Percentiles rank a stretch among this genome's conserved stretches.
phyloP scores from a whole-genome alignment of 805 yeast species.

The Ogataea zsoltii region DNA sequence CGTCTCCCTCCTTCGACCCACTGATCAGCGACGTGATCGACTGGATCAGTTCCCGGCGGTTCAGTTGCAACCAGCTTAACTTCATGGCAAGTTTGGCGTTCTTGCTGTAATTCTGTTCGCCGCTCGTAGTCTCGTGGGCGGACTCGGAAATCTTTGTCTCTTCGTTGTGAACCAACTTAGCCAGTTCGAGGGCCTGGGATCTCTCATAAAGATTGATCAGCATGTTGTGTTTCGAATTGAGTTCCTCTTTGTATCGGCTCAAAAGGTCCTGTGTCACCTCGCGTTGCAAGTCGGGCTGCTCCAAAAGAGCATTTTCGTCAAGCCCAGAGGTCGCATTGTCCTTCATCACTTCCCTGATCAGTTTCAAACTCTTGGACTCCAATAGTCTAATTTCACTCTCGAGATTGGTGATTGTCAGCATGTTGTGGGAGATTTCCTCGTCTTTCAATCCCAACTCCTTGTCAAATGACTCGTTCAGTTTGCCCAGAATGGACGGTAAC shows the following conservation, averaged over 20 bases:
- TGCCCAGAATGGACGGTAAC: slow-evolving; percentile 23
- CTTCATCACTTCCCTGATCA: slow-evolving; percentile 21
- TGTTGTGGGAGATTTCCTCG: slow-evolving; percentile 51
- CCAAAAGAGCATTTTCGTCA: slow-evolving; percentile 27
- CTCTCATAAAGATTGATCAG: slow-evolving; percentile 50
- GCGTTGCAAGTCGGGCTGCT: slow-evolving; percentile 27
- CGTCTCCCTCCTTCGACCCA: slow-evolving; percentile 16
- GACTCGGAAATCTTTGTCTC: slow-evolving; percentile 33
- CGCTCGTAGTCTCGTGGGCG: not conserved
- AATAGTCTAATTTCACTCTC: slow-evolving; percentile 39
- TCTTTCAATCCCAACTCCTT: slow-evolving; percentile 44
- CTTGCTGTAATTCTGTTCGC: not conserved
- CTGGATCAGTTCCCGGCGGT: slow-evolving; percentile 38
- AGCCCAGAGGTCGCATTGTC: slow-evolving; percentile 7
- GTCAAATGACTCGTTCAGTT: slow-evolving; percentile 25
- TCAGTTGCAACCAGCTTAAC: slow-evolving; percentile 41
- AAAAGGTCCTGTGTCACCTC: slow-evolving; percentile 9
- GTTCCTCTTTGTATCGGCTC: slow-evolving; percentile 13
- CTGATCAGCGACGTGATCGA: slow-evolving; percentile 25
- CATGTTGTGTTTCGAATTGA: slow-evolving; percentile 32
- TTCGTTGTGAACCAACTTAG: slow-evolving; percentile 56
- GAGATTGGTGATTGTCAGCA: slow-evolving; percentile 41
- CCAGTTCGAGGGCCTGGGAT: slow-evolving; percentile 62
- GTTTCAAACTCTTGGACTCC: slow-evolving; percentile 19
- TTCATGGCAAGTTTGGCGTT: slow-evolving; percentile 35